Base-by-base conservation (phyloP, 345 rosid species). In the Sisymbrium altissimum region DNA sequence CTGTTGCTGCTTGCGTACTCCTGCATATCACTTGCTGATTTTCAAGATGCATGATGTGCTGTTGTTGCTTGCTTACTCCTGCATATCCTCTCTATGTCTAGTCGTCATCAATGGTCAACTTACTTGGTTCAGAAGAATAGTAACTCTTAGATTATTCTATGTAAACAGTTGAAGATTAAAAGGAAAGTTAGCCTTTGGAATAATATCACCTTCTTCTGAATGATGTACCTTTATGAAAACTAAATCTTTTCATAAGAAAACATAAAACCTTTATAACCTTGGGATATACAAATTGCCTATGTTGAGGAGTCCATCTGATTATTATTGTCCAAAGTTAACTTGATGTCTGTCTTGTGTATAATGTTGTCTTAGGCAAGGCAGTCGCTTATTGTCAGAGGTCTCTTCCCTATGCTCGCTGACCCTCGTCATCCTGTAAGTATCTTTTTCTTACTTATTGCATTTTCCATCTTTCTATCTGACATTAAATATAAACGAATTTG, bases 371-470 rank as follows among this genome's bases (percentile, higher is more conserved):
- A 90, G 96, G 96, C 96, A 19, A 85, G 96, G 81, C 93, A 89
- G 68, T 89, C 96, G 7, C 93, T 89, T 45, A 79, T 88, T 39
- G 89, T 89, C 45, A 79, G 93, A 85, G 96, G 96, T 44, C 91
- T 89, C 75, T 89, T 87, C 75, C 96, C 96, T 17, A 89, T 89
- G 96, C 96, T 89, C 66, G 93, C 96, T 52, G 96, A 89, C 79
- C 96, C 96, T 55, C 86, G 91, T 40, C 96, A 89, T 66, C 82
- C 88, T 13, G 93, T 89, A 81, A 86, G 91, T 71, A 52, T 57
- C 66, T 29, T 45, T 50, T 32, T 74, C 57, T n/a, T n/a, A n/a
- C n/a, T n/a, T 61, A 3, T 19, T 62, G 43, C 64, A 63, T 41
- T n/a, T 6, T 48, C 27, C 27, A 62, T 21, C 46, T 14, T n/a